Base-by-base conservation (phyloP, 352 stramenopile genomes). In the Pythium aristosporum region DNA sequence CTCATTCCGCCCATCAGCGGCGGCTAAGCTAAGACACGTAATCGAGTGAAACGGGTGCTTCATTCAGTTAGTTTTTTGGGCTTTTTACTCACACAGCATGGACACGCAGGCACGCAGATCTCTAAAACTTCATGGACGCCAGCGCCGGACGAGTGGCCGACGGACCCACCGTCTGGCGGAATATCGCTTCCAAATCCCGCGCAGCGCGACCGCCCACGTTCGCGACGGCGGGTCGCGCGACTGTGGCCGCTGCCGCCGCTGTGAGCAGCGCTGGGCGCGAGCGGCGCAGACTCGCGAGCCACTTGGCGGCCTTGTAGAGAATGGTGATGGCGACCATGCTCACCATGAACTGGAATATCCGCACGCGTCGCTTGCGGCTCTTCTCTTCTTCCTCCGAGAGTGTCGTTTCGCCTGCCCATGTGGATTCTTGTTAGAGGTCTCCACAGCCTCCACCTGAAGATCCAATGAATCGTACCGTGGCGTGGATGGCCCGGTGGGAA, bases 1-100 rank as follows among this genome's bases (percentile, higher is more conserved):
- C 74, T 92, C 25, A 94, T 92, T 42, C 85, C 85, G 49, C 85
- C 85, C n/a, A 92, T 94, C 68, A 92, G 82, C 51, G 79, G 79
- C 20, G 79, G 79, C 1, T 87, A 61, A 15, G 12, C 39, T 20
- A 46, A 1, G 5, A 46, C 11, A 21, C 0, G 13, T 15, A 46
- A 46, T 46, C 10, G 15, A 42, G 37, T 42, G 11, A 42, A 42
- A 16, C 13, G 39, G 5, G 23, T 52, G 18, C 15, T 39, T 43
- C 42, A 13, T 44, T n/a, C 44, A 20, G 23, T 63, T 58, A 23
- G 41, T n/a, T 46, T 18, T 12, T 23, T 20, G 13, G 39, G 13
- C 15, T 25, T 7, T 32, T 47, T 32, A 39, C 18, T 32, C 25
- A 54, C 15, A 54, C 15, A 9, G n/a, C n/a, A n/a, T n/a, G n/a